Percentiles rank a stretch among this genome's conserved stretches.
Evolutionary conservation across 2,329 filamentous ascomycete species (phyloP).

Genomic region (Podosphaera xanthii): DNA sequence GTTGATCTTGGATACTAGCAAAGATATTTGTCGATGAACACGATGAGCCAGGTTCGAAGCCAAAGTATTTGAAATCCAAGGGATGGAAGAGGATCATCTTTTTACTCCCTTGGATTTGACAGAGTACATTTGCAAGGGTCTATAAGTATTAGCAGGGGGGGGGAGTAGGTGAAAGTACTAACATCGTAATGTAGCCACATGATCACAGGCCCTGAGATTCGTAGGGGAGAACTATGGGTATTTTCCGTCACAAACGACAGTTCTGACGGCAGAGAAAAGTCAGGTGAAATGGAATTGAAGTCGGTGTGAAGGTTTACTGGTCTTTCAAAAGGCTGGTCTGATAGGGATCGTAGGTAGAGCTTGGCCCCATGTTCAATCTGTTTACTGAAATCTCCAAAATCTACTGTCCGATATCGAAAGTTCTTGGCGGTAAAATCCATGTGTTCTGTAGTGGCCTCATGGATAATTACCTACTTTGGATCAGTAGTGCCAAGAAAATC

Average conservation of each 20-base stretch:
- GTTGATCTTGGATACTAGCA: conserved; percentile 20
- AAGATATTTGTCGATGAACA: conserved; percentile 62
- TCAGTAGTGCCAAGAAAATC: conserved; percentile 4
- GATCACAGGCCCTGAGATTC: conserved; percentile 56
- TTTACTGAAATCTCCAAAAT: conserved; percentile 43
- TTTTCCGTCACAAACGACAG: conserved; percentile 35
- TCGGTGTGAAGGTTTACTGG: conserved; percentile 50
- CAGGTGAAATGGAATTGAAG: conserved; percentile 43
- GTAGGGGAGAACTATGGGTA: conserved; percentile 54
- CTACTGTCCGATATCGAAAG: conserved; percentile 49
- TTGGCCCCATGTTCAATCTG: conserved; percentile 33
- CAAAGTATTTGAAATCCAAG: conserved; percentile 42
- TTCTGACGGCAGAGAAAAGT: conserved; percentile 45
- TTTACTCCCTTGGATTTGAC: conserved; percentile 54
- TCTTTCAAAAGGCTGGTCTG: conserved; percentile 39
- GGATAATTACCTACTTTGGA: conserved; percentile 40
- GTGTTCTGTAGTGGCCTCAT: conserved; percentile 37
- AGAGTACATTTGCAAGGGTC: conserved; percentile 75
- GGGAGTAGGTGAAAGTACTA: conserved; percentile 12
- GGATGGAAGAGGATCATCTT: conserved; percentile 59
- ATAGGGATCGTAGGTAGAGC: conserved; percentile 56
- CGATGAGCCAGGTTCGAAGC: conserved; percentile 54
- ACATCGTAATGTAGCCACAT: conserved; percentile 87
- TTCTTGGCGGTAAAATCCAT: conserved; percentile 76
- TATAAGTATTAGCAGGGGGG: conserved; percentile 16